Percentiles rank a stretch among this genome's conserved stretches.
phyloP scores from a whole-genome alignment of 169 alveolate species.

The Theileria annulata region DNA sequence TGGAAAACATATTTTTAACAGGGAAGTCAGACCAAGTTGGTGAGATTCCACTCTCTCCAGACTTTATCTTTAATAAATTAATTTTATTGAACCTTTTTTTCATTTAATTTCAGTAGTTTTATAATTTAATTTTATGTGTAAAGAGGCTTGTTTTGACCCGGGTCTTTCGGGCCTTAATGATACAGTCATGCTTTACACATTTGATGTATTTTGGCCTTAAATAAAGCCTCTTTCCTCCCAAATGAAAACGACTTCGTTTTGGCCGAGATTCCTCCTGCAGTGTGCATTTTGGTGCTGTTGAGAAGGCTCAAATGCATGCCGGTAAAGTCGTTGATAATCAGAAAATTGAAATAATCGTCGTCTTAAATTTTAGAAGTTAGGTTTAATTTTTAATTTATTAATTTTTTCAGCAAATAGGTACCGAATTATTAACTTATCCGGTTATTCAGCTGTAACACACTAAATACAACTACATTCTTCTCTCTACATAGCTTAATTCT shows the following conservation, averaged over 20 bases:
- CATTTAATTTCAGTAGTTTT: background rate
- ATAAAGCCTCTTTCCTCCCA: background rate
- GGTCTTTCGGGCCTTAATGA: background rate
- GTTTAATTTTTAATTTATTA: background rate
- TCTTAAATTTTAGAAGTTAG: background rate
- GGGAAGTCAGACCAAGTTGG: conserved; percentile 54
- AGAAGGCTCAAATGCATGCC: background rate
- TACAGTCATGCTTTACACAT: conserved; percentile 9
- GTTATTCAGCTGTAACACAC: no score
- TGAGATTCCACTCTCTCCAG: background rate
- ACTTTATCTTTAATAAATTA: background rate
- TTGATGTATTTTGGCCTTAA: background rate
- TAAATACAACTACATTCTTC: background rate
- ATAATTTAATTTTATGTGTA: background rate
- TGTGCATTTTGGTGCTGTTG: conserved; percentile 35
- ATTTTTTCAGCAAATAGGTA: background rate
- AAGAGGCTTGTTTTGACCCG: no score
- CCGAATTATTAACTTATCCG: background rate
- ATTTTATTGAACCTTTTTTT: background rate
- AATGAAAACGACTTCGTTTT: background rate
- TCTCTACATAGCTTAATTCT: background rate
- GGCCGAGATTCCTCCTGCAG: conserved; percentile 23
- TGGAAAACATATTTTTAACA: conserved; percentile 72
- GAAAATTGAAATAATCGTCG: background rate
- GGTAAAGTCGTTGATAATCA: background rate